These are phyloP conservation scores for Salix arbutifolia DNA, from an alignment of 345 rosid species.

Conservation along the genomic window DNA sequence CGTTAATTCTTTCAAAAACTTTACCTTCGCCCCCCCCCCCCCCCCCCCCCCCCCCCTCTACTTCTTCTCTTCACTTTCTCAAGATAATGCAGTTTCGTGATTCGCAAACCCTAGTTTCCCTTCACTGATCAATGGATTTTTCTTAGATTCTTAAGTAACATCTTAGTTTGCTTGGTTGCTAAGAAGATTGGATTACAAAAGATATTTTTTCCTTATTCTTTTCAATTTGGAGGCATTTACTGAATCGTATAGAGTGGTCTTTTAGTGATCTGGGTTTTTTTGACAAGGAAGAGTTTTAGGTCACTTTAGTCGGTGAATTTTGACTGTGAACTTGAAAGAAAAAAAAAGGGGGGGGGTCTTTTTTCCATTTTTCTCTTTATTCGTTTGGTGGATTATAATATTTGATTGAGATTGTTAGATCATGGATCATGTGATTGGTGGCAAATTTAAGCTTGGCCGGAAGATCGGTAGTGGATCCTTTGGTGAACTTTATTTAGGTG, in stretches of 20 bases:
- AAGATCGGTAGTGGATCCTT: constrained; percentile 96
- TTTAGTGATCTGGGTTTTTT: constrained; percentile 17
- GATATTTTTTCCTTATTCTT: not conserved
- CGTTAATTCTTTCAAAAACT: constrained; percentile 8
- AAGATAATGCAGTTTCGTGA: constrained; percentile 23
- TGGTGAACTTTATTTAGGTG: constrained; percentile 87
- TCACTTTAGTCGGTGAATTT: constrained; percentile 19
- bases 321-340: not conserved
- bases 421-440: constrained; percentile 70
- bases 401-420: constrained; percentile 8
- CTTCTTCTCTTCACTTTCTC: not conserved
- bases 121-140: constrained; percentile 21
- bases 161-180: constrained; percentile 8
- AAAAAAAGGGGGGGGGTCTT: not conserved
- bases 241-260: constrained; percentile 10
- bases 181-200: not conserved
- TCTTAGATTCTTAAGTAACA: constrained; percentile 20
- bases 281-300: constrained; percentile 16
- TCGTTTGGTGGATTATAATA: not conserved
- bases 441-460: constrained; percentile 81
- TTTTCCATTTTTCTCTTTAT: not conserved
- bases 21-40: not conserved
- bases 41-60: not conserved
- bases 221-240: not conserved
- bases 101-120: not conserved